Base-by-base conservation (phyloP, 805 yeast genomes). In the Yarrowia bubula region DNA sequence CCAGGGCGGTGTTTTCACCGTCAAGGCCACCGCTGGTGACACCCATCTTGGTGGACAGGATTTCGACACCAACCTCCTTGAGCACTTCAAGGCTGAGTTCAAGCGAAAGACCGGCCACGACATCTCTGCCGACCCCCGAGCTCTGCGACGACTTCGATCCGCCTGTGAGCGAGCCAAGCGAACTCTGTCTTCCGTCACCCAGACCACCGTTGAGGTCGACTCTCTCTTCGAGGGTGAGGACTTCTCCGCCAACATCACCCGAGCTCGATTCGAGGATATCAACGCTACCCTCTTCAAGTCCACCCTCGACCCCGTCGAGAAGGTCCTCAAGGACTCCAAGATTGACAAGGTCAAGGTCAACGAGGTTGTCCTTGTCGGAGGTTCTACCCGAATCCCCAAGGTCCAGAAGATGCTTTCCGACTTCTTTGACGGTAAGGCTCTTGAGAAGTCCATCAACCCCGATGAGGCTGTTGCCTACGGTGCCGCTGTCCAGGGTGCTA, bases 31-130 rank as follows among this genome's bases (percentile, higher is more conserved):
- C 72, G 96, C 97, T 75, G 98, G 98, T 90, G 97, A 92, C 84
- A 92, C 98, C 74, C 98, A 92, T 83, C 88, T 92, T 83, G 98
- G 98, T 86, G 98, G 98, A 86, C 97, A 92, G 85, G 98, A 92
- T 83, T 92, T 92, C 81, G 98, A 92, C 83, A 88, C 92, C 84
- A 90, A 92, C 88, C 84, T 93, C 78, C 89, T 92, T 73, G 93
- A 86, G 81, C 90, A 86, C 85, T 93, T 93, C 87, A 86, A 87
- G 82, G 84, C 86, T 75, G 98, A 92, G 78, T 93, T 93, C 91
- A 86, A 88, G 86, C 90, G 92, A 87, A 92, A 93, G 89, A 85
- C 92, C 77, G 92, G 92, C 83, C 81, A 84, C 78, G 98, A 93
- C 81, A 86, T 93, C 79, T 86, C 96, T 69, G 80, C 80, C 68